phyloP scores from a whole-genome alignment of 177 flowering plant species.

The Vitis hybrid region DNA sequence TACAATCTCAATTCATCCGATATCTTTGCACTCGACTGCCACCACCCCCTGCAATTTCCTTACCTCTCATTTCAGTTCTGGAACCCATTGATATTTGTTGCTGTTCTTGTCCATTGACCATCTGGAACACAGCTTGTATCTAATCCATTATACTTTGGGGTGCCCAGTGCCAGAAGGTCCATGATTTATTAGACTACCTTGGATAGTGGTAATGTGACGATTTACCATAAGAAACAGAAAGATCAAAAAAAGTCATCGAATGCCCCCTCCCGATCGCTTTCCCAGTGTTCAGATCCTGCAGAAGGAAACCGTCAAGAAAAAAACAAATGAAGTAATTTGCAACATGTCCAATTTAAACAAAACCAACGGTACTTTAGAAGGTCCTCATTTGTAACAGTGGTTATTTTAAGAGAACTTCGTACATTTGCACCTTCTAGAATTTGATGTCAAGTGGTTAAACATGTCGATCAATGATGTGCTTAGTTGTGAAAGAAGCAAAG shows the following conservation, averaged over 20 bases:
- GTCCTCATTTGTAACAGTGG: too few relatives aligned
- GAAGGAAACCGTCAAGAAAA: too few relatives aligned
- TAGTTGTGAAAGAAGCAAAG: too few relatives aligned
- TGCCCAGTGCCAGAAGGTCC: constrained; percentile 3
- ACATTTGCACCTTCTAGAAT: too few relatives aligned
- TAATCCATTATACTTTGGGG: constrained; percentile 2
- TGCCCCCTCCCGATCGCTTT: constrained; percentile 41
- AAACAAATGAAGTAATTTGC: constrained; percentile 11
- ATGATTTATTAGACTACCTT: constrained; percentile 11
- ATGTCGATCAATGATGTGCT: too few relatives aligned
- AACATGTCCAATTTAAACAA: constrained; percentile 11
- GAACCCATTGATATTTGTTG: neutral
- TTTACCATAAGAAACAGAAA: constrained; percentile 18
- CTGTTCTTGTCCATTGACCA: constrained; percentile 2
- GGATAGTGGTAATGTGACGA: constrained; percentile 10
- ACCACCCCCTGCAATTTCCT: neutral
- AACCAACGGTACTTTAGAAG: neutral
- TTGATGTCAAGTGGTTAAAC: too few relatives aligned
- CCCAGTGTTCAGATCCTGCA: too few relatives aligned
- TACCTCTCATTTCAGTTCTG: neutral
- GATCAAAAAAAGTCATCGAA: constrained; percentile 61
- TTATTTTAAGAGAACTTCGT: too few relatives aligned
- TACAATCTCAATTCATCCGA: too few relatives aligned
- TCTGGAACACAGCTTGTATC: neutral
- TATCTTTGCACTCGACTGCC: neutral